Evolutionary conservation across 2,329 filamentous ascomycete genomes (phyloP).

Genomic region (Juglanconis juglandina): DNA sequence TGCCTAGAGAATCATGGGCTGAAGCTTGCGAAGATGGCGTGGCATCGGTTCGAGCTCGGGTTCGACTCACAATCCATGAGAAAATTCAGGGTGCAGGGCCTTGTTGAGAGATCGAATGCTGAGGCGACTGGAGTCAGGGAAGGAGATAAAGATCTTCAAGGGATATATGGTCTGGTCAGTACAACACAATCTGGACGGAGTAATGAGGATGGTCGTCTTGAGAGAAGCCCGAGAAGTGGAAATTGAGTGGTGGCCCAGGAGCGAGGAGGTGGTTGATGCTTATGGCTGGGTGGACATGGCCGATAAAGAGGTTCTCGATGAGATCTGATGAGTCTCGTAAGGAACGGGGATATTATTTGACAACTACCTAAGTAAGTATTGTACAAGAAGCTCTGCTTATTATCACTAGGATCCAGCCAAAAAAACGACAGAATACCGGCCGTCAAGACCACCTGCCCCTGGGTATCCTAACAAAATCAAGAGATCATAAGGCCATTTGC

Average conservation of each 20-base stretch:
- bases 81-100: slow-evolving; percentile 1
- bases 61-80: slow-evolving; percentile 6
- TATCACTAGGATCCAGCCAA: background rate
- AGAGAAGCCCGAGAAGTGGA: background rate
- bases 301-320: background rate
- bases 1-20: slow-evolving; percentile 9
- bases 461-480: background rate
- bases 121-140: slow-evolving; percentile 14
- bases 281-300: slow-evolving; percentile 5
- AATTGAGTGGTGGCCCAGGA: slow-evolving; percentile 9
- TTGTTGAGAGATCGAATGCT: slow-evolving; percentile 11
- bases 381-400: background rate
- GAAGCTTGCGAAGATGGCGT: background rate
- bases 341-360: background rate
- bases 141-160: slow-evolving; percentile 11
- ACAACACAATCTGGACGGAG: slow-evolving; percentile 6
- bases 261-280: slow-evolving; percentile 2
- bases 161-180: slow-evolving; percentile 9
- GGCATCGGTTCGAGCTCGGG: slow-evolving; percentile 11
- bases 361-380: background rate
- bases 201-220: slow-evolving; percentile 7
- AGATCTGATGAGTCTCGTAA: background rate
- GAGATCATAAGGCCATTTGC: background rate
- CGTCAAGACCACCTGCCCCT: background rate
- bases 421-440: background rate